Evolutionary conservation across 148 eudicot genomes (phyloP), one percentile per base, ranked within the genome.

Genomic region (Nepenthes mirabilis): DNA sequence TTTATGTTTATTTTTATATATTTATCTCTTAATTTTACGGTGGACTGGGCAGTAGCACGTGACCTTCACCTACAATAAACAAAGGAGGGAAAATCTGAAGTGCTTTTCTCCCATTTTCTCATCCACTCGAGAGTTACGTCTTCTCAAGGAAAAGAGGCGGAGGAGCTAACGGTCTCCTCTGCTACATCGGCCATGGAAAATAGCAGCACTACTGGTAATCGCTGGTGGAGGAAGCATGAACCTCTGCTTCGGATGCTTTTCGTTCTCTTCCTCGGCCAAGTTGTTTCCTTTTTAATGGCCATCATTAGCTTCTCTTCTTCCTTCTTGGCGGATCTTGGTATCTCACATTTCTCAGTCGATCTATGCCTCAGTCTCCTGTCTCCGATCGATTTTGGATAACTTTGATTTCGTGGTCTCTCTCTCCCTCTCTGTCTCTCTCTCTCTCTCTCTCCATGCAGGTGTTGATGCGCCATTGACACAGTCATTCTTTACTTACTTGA

Each of bases 391-490:
- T 45, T 45, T 45, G 48, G 48, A 45, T 45, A 11, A 11, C 48
- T 11, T 45, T 45, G 48, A 11, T 45, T 45, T 45, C 11, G 48
- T 45, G 48, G 48, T 6, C 49, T 47, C 35, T 10, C 6, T 34
- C 9, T 1, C 23, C 0, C 23, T 23, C 23, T 23, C 23, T 23
- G 0, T 23, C 23, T 23, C 23, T 23, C 23, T 23, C 23, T 23
- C 23, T 23, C 23, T 23, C 23, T 23, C 23, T 23, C 0, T 0
- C 0, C 58, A 34, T 71, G 63, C 65, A 88, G 96, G 91, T 59
- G 91, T 85, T 40, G 80, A 91, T 80, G 71, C 88, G 6, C 96
- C 96, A 36, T 76, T 91, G 48, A 73, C 86, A 45, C 83, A 88
- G 64, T 76, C 96, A 48, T 88, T 91, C 79, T 75, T 74, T 60